Evolutionary conservation across 768 basidiomycete genomes (phyloP).

Genomic region (Termitomyces sp.): DNA sequence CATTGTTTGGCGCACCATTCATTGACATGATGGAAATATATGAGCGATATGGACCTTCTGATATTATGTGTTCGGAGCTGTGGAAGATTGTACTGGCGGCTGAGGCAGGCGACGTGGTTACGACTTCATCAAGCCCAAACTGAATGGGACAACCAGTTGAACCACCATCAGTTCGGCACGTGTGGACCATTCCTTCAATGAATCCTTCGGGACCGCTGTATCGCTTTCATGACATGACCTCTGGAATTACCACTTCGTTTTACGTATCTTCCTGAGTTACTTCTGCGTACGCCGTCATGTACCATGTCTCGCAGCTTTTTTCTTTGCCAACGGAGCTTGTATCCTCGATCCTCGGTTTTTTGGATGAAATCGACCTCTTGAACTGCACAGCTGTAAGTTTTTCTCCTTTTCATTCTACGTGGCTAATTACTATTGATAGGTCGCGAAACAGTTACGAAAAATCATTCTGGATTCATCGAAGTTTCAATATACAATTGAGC

Average conservation of each 20-base stretch:
- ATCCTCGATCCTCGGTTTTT: constrained; percentile 26
- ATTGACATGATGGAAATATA: constrained; percentile 15
- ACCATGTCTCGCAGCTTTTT: constrained; percentile 15
- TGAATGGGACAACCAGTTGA: no score
- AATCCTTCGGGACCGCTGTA: not conserved
- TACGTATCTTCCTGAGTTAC: not conserved
- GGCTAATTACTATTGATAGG: constrained; percentile 21
- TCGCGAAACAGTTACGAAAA: constrained; percentile 30
- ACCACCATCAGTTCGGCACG: not conserved
- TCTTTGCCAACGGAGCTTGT: constrained; percentile 33
- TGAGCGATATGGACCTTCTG: not conserved
- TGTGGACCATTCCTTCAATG: not conserved
- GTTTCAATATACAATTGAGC: constrained; percentile 44
- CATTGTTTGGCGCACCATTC: constrained; percentile 21
- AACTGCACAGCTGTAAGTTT: constrained; percentile 23
- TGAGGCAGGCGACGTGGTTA: not conserved
- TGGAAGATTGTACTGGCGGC: not conserved
- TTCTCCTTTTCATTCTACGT: not conserved
- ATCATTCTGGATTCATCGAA: constrained; percentile 36
- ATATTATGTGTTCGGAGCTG: not conserved
- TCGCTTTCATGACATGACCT: not conserved
- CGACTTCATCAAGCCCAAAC: not conserved
- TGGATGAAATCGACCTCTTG: constrained; percentile 30
- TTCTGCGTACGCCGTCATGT: not conserved
- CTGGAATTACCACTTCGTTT: not conserved